Conservation (phyloP, 306 rosid genomes). For the Lotus japonicus region DNA sequence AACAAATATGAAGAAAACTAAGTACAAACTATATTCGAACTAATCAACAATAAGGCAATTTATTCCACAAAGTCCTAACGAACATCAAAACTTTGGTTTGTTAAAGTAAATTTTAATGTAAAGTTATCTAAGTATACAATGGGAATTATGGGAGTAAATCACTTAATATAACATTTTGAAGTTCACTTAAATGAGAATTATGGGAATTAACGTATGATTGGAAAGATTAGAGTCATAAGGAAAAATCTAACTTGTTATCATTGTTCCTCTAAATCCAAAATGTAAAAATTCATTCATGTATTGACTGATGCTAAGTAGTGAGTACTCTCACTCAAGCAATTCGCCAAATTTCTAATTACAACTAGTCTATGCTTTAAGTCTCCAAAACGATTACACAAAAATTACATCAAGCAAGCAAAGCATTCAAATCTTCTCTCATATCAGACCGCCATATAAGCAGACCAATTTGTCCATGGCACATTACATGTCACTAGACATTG, state of each 20-base stretch:
- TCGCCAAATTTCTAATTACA: not conserved
- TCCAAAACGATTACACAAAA: not conserved
- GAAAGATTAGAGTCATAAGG: not conserved
- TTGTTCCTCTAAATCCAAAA: not conserved
- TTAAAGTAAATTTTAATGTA: not conserved
- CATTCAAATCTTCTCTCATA: not conserved
- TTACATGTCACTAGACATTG: too few species aligned
- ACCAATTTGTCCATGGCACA: not conserved
- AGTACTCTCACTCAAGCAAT: not conserved
- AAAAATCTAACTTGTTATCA: not conserved
- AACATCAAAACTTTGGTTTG: not conserved
- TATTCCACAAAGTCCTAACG: not conserved
- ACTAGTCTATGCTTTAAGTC: not conserved
- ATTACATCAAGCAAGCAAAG: not conserved
- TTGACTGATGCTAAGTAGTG: not conserved
- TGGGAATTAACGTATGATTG: not conserved
- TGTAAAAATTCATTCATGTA: not conserved
- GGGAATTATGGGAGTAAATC: not conserved
- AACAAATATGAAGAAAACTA: not conserved
- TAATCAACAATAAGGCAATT: slow-evolving; percentile 10
- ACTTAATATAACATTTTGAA: not conserved
- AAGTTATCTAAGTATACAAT: not conserved
- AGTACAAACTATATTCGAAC: not conserved
- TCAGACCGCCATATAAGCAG: not conserved
- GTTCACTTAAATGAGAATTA: too few species aligned